Base-by-base conservation (phyloP, 495 filamentous ascomycete genomes). In the Neurospora tetraspora region DNA sequence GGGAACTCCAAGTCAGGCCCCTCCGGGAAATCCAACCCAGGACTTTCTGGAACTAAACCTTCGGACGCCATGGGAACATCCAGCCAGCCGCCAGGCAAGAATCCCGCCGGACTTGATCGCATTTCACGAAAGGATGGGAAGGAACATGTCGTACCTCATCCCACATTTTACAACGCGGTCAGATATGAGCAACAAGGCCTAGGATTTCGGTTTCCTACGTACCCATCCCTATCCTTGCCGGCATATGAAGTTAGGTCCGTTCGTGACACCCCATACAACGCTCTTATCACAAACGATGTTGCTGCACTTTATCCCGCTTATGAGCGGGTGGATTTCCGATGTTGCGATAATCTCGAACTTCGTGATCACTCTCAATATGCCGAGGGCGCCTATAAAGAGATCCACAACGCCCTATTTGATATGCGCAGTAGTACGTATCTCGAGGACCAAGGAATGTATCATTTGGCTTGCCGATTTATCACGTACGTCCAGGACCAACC, bases 401-500 rank as follows among this genome's bases (percentile, higher is more conserved):
- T 61, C 10, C 39, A 74, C 27, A 69, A 74, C 9, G 73, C 59
- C 8, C 34, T 72, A 23, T 6, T 7, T 14, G 14, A 43, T 7
- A 18, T 18, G 40, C 40, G 16, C 16, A 43, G 18, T 3, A 7
- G 40, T 18, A 16, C 1, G 3, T 18, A 7, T 11, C 40, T 43
- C 40, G 11, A 14, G 40, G 16, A 0, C 1, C 20, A 74, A 18
- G n/a, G 53, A 7, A 12, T 74, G 38, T 69, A 59, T 27, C 27
- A 69, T 12, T 71, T 74, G 14, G 36, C 65, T 2, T 18, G 40
- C 18, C 39, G 73, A 4, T 34, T 74, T 16, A 11, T 72, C 1
- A 42, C 70, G 11, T 72, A 68, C 61, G 12, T 59, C 16, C 70
- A 71, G n/a, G 69, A 69, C 9, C 72, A 73, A 18, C 69, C 20